Conservation (phyloP, 305 asterid species). For the Nicotiana rustica region DNA sequence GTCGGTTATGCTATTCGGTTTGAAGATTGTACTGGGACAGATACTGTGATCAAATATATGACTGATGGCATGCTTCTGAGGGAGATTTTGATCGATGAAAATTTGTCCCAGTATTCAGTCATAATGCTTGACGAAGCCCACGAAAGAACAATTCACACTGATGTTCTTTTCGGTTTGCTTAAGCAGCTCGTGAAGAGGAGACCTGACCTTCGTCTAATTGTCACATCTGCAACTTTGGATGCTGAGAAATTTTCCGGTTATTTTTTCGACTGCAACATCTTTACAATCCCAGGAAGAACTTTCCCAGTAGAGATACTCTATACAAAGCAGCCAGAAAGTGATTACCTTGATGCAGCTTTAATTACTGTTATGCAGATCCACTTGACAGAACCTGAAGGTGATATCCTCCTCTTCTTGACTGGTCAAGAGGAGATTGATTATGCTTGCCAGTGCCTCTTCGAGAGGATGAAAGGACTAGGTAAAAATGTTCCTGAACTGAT, state of each 20-base stretch:
- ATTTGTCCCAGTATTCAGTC: conserved; percentile 82
- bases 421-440: conserved; percentile 96
- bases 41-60: conserved; percentile 94
- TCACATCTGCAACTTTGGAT: conserved; percentile 91
- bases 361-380: conserved; percentile 89
- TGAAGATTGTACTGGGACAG: conserved; percentile 98
- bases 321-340: conserved; percentile 89
- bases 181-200: conserved; percentile 77
- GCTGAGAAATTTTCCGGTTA: conserved; percentile 94
- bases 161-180: conserved; percentile 80
- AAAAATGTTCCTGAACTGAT: conserved; percentile 86
- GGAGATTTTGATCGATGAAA: conserved; percentile 87
- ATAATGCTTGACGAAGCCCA: conserved; percentile 97
- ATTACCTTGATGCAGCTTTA: conserved; percentile 82
- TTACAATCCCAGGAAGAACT: conserved; percentile 91
- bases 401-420: conserved; percentile 81
- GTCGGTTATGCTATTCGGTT: conserved; percentile 92
- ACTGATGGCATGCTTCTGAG: conserved; percentile 98
- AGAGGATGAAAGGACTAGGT: conserved; percentile 83
- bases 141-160: conserved; percentile 83
- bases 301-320: conserved; percentile 83
- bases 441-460: conserved; percentile 81
- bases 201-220: conserved; percentile 91
- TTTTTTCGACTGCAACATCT: conserved; percentile 86
- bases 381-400: conserved; percentile 91